These are phyloP conservation scores for Boletellus ananas DNA, from an alignment of 768 basidiomycete species.

Conservation along the genomic window DNA sequence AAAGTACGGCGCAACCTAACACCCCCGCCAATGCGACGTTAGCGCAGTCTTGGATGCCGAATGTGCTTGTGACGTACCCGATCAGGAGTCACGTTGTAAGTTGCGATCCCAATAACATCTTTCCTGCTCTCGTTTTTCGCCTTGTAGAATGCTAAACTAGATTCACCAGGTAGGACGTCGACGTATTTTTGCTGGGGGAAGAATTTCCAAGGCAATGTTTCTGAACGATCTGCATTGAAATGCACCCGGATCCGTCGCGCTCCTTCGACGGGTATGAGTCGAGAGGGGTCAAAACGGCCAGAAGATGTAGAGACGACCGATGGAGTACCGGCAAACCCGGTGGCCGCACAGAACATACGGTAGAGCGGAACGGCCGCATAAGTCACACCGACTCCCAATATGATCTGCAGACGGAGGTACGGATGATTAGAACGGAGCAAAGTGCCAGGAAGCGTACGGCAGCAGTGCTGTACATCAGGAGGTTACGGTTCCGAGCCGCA, in stretches of 20 bases:
- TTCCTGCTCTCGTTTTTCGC: slow-evolving; percentile 81
- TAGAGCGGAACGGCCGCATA: slow-evolving; percentile 98
- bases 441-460: slow-evolving; percentile 48
- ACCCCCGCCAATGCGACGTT: not conserved
- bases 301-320: slow-evolving; percentile 62
- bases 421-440: not conserved
- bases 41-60: not conserved
- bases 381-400: slow-evolving; percentile 77
- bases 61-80: slow-evolving; percentile 51
- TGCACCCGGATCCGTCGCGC: slow-evolving; percentile 84
- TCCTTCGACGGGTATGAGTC: slow-evolving; percentile 70
- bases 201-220: slow-evolving; percentile 91
- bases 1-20: slow-evolving; percentile 93
- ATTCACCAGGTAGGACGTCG: slow-evolving; percentile 90
- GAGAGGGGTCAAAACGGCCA: slow-evolving; percentile 77
- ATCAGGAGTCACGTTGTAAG: slow-evolving; percentile 98
- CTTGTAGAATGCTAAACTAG: slow-evolving; percentile 92
- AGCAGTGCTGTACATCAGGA: slow-evolving; percentile 83
- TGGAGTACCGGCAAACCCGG: slow-evolving; percentile 95
- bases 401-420: slow-evolving; percentile 46
- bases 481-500: slow-evolving; percentile 60
- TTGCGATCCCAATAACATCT: slow-evolving; percentile 97
- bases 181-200: slow-evolving; percentile 88
- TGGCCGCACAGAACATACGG: slow-evolving; percentile 96
- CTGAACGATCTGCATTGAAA: slow-evolving; percentile 91